Conservation (phyloP, 257 asterid species). For the Paraleonurus japonicus region DNA sequence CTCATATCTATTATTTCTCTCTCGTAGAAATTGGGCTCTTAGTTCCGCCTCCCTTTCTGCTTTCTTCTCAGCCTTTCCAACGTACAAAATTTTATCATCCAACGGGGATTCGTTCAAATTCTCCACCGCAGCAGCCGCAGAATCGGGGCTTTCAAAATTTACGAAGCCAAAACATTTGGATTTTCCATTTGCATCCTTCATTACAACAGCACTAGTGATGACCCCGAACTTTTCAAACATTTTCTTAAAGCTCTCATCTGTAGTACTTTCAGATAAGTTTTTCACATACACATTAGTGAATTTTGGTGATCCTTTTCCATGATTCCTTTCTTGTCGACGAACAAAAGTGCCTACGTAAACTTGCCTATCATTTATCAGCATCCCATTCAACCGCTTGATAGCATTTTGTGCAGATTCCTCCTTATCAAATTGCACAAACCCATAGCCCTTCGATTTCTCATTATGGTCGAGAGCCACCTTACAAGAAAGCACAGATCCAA, state of each 20-base stretch:
- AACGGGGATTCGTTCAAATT: slow-evolving; percentile 46
- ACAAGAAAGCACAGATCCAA: slow-evolving; percentile 80
- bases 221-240: slow-evolving; percentile 55
- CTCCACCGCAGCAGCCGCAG: slow-evolving; percentile 67
- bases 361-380: slow-evolving; percentile 76
- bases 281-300: slow-evolving; percentile 77
- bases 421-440: slow-evolving; percentile 75
- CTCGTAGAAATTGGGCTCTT: slow-evolving; percentile 59
- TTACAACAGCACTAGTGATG: slow-evolving; percentile 69
- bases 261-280: slow-evolving; percentile 45
- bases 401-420: slow-evolving; percentile 74
- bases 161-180: slow-evolving; percentile 80
- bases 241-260: slow-evolving; percentile 45
- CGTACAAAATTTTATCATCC: slow-evolving; percentile 59
- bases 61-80: slow-evolving; percentile 80
- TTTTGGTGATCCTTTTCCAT: slow-evolving; percentile 33
- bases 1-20: slow-evolving; percentile 53
- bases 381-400: slow-evolving; percentile 54
- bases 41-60: slow-evolving; percentile 71
- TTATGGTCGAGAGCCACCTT: slow-evolving; percentile 60
- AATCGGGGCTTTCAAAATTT: slow-evolving; percentile 52
- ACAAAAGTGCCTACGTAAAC: slow-evolving; percentile 70
- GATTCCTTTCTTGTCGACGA: slow-evolving; percentile 62
- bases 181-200: slow-evolving; percentile 58
- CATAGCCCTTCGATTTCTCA: slow-evolving; percentile 69